These are phyloP conservation scores for Fraxinus velutina DNA, from an alignment of 305 asterid genomes.

Conservation along the genomic window DNA sequence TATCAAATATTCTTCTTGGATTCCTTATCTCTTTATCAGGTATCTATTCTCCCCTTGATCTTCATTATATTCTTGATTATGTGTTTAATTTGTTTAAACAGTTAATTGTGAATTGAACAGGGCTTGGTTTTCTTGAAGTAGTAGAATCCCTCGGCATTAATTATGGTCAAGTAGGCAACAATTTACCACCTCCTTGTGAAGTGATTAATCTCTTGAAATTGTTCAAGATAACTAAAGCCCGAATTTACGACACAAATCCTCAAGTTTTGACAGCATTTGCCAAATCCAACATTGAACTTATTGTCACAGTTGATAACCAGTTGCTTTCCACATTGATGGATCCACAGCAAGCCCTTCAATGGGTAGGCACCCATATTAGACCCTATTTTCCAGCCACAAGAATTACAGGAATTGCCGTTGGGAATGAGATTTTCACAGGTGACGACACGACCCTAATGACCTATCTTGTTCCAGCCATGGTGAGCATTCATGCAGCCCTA, in stretches of 20 bases:
- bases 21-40: conserved; percentile 49
- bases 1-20: conserved; percentile 50
- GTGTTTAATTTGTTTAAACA: neutral
- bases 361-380: conserved; percentile 56
- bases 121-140: conserved; percentile 27
- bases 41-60: conserved; percentile 3
- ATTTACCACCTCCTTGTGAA: conserved; percentile 62
- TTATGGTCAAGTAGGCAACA: conserved; percentile 84
- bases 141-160: conserved; percentile 71
- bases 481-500: conserved; percentile 60
- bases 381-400: conserved; percentile 66
- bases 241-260: conserved; percentile 85
- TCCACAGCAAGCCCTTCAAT: conserved; percentile 57
- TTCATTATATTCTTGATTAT: neutral
- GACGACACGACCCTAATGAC: conserved; percentile 47
- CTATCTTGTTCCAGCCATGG: conserved; percentile 70
- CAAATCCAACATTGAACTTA: conserved; percentile 57
- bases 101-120: conserved; percentile 19
- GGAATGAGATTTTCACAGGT: conserved; percentile 72
- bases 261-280: conserved; percentile 58
- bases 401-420: conserved; percentile 72
- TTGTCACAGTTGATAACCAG: conserved; percentile 66
- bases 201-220: conserved; percentile 62
- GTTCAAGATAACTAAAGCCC: conserved; percentile 49
- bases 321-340: conserved; percentile 50